Evolutionary conservation across 208 protist species (phyloP).

Genomic region (Porcisia hertigi): DNA sequence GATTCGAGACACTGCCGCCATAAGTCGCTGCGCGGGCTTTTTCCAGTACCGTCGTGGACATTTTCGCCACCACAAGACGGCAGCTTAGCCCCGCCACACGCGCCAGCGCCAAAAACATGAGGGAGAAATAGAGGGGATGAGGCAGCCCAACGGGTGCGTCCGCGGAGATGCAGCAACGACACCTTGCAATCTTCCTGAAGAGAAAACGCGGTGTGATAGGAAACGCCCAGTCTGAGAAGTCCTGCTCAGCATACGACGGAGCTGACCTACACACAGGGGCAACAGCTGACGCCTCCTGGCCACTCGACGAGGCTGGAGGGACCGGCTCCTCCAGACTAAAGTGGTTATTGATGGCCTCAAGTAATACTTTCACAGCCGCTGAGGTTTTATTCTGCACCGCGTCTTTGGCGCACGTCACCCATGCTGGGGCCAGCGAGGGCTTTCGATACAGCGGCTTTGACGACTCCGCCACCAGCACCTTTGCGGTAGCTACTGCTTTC

Average conservation of each 20-base stretch:
- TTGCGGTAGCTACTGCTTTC: conserved; percentile 26
- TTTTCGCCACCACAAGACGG: conserved; percentile 47
- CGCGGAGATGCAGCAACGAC: conserved; percentile 9
- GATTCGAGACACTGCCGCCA: background rate
- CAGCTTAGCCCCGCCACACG: conserved; percentile 42
- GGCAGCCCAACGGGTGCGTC: conserved; percentile 27
- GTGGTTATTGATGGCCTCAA: conserved; percentile 38
- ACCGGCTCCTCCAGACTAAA: conserved; percentile 32
- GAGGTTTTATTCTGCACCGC: conserved; percentile 54
- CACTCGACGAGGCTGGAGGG: background rate
- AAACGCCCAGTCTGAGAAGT: conserved; percentile 42
- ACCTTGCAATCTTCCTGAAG: conserved; percentile 10
- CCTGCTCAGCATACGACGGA: conserved; percentile 8
- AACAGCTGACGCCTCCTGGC: background rate
- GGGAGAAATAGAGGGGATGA: conserved; percentile 55
- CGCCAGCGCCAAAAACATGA: conserved; percentile 60
- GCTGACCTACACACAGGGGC: background rate
- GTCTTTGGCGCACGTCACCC: conserved; percentile 57
- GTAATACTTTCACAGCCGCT: conserved; percentile 35
- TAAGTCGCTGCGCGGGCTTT: background rate
- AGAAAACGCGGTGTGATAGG: conserved; percentile 27
- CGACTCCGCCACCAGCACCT: conserved; percentile 19
- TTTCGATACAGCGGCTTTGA: conserved; percentile 27
- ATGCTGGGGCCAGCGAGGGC: conserved; percentile 52
- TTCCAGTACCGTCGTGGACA: conserved; percentile 21